phyloP scores from a whole-genome alignment of 495 filamentous ascomycete genomes.

The Oidiodendron maius region DNA sequence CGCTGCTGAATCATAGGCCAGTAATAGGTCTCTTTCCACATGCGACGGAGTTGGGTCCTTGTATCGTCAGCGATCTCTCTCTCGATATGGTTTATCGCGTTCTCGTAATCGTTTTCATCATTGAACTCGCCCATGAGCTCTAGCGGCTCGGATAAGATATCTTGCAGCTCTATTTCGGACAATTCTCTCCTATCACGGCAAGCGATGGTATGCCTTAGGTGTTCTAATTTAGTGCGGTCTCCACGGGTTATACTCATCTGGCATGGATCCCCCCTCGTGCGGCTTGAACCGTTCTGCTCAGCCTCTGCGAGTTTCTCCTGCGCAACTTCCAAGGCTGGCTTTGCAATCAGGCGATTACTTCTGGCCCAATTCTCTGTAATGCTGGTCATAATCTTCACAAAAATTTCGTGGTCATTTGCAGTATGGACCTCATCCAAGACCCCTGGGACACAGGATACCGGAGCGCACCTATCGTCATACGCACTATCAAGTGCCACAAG shows the following conservation, averaged over 20 bases:
- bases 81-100: slow-evolving; percentile 13
- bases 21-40: slow-evolving; percentile 13
- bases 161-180: slow-evolving; percentile 10
- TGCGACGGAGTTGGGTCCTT: slow-evolving; percentile 6
- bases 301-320: slow-evolving; percentile 11
- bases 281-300: slow-evolving; percentile 6
- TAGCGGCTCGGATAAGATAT: slow-evolving; percentile 9
- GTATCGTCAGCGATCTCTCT: slow-evolving; percentile 15
- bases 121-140: slow-evolving; percentile 17
- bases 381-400: slow-evolving; percentile 12
- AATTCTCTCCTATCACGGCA: slow-evolving; percentile 11
- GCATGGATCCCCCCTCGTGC: slow-evolving; percentile 4
- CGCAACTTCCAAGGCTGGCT: slow-evolving; percentile 5
- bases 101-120: slow-evolving; percentile 17
- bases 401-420: slow-evolving; percentile 4
- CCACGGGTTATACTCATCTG: slow-evolving; percentile 11
- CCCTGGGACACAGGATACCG: not conserved
- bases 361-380: slow-evolving; percentile 12
- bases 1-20: slow-evolving; percentile 16
- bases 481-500: slow-evolving; percentile 7
- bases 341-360: slow-evolving; percentile 11
- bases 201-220: slow-evolving; percentile 1
- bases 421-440: not conserved
- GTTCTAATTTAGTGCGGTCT: not conserved
- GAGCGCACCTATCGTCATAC: not conserved